Evolutionary conservation across 306 rosid species (phyloP).

Genomic region (Vigna angularis): DNA sequence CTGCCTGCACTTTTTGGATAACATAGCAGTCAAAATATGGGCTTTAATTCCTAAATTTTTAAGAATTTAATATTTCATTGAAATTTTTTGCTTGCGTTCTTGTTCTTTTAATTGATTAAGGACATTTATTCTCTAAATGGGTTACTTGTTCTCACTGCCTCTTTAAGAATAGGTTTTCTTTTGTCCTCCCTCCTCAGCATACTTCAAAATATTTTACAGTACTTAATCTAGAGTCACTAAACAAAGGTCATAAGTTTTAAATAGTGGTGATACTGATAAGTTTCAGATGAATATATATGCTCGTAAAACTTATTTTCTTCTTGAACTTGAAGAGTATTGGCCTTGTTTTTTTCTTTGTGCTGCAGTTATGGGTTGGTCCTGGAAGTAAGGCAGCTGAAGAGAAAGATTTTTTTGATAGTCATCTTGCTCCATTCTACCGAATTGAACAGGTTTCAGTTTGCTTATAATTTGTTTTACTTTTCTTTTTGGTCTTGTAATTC

Average conservation of each 20-base stretch:
- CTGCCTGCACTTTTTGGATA: constrained; percentile 19
- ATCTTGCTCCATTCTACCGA: constrained; percentile 96
- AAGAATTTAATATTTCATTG: not conserved
- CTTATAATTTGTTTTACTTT: constrained; percentile 16
- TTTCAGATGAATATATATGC: not conserved
- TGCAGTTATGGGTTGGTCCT: constrained; percentile 97
- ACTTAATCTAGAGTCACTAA: constrained; percentile 20
- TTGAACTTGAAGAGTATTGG: constrained; percentile 25
- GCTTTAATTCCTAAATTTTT: not conserved
- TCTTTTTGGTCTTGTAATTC: constrained; percentile 25
- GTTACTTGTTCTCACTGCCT: not conserved
- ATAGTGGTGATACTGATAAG: not conserved
- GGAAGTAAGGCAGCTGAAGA: constrained; percentile 95
- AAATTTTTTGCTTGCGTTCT: constrained; percentile 23
- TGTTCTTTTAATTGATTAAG: constrained; percentile 16
- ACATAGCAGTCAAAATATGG: constrained; percentile 5
- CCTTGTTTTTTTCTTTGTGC: constrained; percentile 26
- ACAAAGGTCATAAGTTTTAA: not conserved
- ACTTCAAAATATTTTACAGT: not conserved
- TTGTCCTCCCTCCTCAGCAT: not conserved
- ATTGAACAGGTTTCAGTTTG: constrained; percentile 79
- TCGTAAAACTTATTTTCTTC: constrained; percentile 14
- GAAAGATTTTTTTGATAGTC: constrained; percentile 84
- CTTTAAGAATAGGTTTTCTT: not conserved
- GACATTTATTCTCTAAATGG: constrained; percentile 16